phyloP scores from a whole-genome alignment of 2,329 filamentous ascomycete species.

The Fusarium equiseti region DNA sequence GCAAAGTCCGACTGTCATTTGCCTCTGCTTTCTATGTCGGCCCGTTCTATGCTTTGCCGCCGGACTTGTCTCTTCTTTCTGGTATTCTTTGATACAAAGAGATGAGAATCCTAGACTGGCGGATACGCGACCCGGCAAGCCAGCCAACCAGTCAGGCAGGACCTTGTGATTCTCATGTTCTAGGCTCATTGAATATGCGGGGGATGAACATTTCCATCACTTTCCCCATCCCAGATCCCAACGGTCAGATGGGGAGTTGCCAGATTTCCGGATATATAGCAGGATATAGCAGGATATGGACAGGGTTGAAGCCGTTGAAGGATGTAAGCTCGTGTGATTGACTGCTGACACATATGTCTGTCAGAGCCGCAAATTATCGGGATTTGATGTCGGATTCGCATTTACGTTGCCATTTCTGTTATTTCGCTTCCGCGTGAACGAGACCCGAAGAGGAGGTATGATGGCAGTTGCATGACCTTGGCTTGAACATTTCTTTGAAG shows the following conservation, averaged over 20 bases:
- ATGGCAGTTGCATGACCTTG: neutral
- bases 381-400: neutral
- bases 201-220: constrained; percentile 2
- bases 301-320: neutral
- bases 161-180: constrained; percentile 1
- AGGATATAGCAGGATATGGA: neutral
- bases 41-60: constrained; percentile 20
- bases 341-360: neutral
- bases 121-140: constrained; percentile 34
- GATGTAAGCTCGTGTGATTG: neutral
- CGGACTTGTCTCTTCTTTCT: constrained; percentile 10
- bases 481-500: neutral
- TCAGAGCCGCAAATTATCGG: constrained; percentile 12
- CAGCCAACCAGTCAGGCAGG: constrained; percentile 22
- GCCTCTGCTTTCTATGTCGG: constrained; percentile 4
- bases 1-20: constrained; percentile 6
- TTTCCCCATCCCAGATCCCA: neutral
- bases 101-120: constrained; percentile 28
- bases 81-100: constrained; percentile 4
- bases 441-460: neutral
- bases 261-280: constrained; percentile 3
- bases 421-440: neutral
- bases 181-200: constrained; percentile 18
- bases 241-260: constrained; percentile 5
- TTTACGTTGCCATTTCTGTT: neutral